A percentile compares a stretch with the other conserved stretches of the same genome.
Evolutionary conservation across 2,329 filamentous ascomycete genomes (phyloP).

Genomic region (Exophiala calicioides): DNA sequence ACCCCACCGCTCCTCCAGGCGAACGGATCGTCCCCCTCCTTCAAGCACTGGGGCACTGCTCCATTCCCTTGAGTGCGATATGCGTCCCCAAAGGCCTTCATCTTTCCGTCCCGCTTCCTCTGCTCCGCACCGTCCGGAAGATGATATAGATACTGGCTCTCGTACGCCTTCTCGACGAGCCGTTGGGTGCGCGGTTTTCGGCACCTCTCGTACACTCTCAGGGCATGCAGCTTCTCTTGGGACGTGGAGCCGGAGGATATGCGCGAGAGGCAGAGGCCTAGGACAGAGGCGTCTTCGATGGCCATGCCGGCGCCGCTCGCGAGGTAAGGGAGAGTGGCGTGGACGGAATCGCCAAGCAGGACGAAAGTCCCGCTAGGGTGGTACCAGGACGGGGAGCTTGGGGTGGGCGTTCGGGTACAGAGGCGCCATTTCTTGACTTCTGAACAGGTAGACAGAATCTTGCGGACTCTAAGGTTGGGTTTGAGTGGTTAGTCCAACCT

Average conservation of each 20-base stretch:
- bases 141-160: constrained; percentile 41
- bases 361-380: constrained; percentile 32
- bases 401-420: constrained; percentile 41
- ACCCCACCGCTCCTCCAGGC: constrained; percentile 18
- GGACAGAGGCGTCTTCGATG: constrained; percentile 36
- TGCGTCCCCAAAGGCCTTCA: constrained; percentile 11
- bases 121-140: constrained; percentile 43
- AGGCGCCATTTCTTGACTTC: constrained; percentile 40
- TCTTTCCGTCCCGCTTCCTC: constrained; percentile 41
- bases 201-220: constrained; percentile 40
- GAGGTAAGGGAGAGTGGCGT: constrained; percentile 46
- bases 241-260: constrained; percentile 28
- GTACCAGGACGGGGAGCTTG: constrained; percentile 12
- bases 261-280: constrained; percentile 38
- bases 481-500: background rate
- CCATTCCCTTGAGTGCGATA: constrained; percentile 9
- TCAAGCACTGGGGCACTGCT: constrained; percentile 1
- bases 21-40: constrained; percentile 14
- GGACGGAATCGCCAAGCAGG: constrained; percentile 44
- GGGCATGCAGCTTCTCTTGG: constrained; percentile 36
- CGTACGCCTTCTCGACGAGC: constrained; percentile 38
- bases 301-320: constrained; percentile 38
- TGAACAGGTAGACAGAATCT: constrained; percentile 28
- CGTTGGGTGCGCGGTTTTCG: constrained; percentile 43
- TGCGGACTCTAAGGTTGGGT: constrained; percentile 25